Evolutionary conservation across 2,329 filamentous ascomycete genomes (phyloP).

Genomic region (Colletotrichum godetiae): DNA sequence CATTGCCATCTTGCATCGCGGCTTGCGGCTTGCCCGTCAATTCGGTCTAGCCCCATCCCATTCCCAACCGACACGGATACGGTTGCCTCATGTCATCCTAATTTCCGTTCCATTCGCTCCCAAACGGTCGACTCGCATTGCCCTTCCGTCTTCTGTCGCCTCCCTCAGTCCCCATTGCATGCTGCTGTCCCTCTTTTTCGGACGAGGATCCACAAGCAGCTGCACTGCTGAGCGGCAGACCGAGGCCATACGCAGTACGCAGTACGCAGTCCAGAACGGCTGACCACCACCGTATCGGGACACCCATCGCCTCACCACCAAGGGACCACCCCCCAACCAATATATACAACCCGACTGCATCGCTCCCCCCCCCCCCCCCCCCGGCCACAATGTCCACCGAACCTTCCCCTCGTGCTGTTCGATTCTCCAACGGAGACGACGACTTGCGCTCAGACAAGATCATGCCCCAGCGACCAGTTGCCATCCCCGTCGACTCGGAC

Average conservation of each 20-base stretch:
- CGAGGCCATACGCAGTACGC: conserved; percentile 8
- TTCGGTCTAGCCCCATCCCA: conserved; percentile 9
- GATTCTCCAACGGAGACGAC: conserved; percentile 65
- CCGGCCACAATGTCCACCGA: conserved; percentile 48
- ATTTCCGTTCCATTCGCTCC: conserved; percentile 26
- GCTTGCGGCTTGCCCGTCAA: neutral
- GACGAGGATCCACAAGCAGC: conserved; percentile 32
- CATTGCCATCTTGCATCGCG: neutral
- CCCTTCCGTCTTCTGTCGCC: conserved; percentile 21
- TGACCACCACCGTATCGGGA: conserved; percentile 22
- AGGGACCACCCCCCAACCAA: conserved; percentile 2
- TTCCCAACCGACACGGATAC: conserved; percentile 28
- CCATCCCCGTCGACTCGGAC: conserved; percentile 56
- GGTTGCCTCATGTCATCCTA: conserved; percentile 33
- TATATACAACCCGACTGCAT: conserved; percentile 13
- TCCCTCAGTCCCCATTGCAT: conserved; percentile 12
- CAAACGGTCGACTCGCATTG: conserved; percentile 18
- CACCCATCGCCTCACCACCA: conserved; percentile 12
- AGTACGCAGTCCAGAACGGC: neutral
- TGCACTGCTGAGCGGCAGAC: conserved; percentile 33
- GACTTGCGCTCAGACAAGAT: conserved; percentile 54
- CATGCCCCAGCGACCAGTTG: conserved; percentile 51
- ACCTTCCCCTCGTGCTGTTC: conserved; percentile 65
- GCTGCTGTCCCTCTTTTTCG: conserved; percentile 34
- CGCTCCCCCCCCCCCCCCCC: neutral